Evolutionary conservation across 1,139 yeast genomes (phyloP).

Genomic region (Suhomyces bokatorum): DNA sequence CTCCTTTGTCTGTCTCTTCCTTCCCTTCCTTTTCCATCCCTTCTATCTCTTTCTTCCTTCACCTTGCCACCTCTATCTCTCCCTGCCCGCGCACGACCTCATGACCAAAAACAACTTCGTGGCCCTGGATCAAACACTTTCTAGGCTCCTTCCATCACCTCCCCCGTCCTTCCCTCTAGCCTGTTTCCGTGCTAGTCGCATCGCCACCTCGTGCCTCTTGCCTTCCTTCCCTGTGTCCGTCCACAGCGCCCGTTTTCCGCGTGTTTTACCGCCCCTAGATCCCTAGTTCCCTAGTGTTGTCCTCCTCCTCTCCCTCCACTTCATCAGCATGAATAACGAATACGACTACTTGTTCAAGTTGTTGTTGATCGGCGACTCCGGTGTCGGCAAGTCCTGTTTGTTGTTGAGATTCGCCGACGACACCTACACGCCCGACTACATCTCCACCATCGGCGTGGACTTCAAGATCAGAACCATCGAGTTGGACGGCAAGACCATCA

Average conservation of each 20-base stretch:
- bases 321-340: slow-evolving; percentile 64
- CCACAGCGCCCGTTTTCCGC: too few relatives aligned
- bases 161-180: not conserved
- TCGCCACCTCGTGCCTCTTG: not conserved
- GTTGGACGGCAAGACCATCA: slow-evolving; percentile 94
- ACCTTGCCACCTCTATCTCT: not conserved
- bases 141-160: not conserved
- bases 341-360: slow-evolving; percentile 97
- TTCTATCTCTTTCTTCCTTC: not conserved
- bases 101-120: slow-evolving; percentile 12
- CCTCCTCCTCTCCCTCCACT: not conserved
- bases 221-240: not conserved
- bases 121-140: slow-evolving; percentile 5
- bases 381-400: slow-evolving; percentile 96
- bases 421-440: slow-evolving; percentile 95
- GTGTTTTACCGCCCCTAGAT: too few relatives aligned
- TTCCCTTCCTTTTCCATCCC: not conserved
- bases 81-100: slow-evolving; percentile 9
- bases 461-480: slow-evolving; percentile 97
- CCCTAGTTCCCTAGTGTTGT: not conserved
- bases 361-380: slow-evolving; percentile 94
- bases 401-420: slow-evolving; percentile 95
- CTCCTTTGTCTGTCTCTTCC: not conserved
- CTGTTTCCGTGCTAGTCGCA: not conserved
- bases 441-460: slow-evolving; percentile 97